Evolutionary conservation across 1,139 yeast species (phyloP).

Genomic region (Suhomyces coccinellae): DNA sequence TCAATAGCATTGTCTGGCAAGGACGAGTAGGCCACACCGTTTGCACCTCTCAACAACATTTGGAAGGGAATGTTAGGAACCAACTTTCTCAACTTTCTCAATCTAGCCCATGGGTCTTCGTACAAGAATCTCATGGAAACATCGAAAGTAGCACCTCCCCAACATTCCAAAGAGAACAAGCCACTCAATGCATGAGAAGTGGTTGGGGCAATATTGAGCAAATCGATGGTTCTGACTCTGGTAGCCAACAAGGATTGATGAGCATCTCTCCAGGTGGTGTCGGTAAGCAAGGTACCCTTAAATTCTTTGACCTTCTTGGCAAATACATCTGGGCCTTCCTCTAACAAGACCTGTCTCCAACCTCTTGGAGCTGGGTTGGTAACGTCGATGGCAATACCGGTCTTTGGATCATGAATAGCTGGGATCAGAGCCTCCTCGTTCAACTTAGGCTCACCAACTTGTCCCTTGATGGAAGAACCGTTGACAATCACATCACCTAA

Average conservation of each 20-base stretch:
- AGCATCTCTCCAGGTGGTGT: conserved; percentile 99
- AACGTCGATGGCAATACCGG: conserved; percentile 61
- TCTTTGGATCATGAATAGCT: conserved; percentile 56
- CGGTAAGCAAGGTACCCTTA: conserved; percentile 90
- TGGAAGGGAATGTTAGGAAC: conserved; percentile 99
- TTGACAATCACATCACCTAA: conserved; percentile 92
- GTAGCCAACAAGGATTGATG: conserved; percentile 98
- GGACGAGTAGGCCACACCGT: conserved; percentile 97
- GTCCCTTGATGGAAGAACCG: conserved; percentile 95
- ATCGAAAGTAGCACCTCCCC: conserved; percentile 99
- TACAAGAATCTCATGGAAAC: conserved; percentile 97
- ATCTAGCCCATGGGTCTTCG: conserved; percentile 98
- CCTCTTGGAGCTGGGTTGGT: conserved; percentile 66
- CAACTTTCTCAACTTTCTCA: conserved; percentile 78
- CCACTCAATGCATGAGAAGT: conserved; percentile 90
- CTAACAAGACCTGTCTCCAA: conserved; percentile 86
- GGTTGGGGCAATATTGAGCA: conserved; percentile 87
- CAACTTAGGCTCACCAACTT: conserved; percentile 86
- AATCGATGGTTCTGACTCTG: conserved; percentile 91
- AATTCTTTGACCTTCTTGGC: conserved; percentile 83
- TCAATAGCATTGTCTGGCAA: conserved; percentile 98
- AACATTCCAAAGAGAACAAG: conserved; percentile 94
- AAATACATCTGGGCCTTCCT: conserved; percentile 84
- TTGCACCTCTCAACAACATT: conserved; percentile 98
- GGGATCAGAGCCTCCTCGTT: conserved; percentile 76